These are phyloP conservation scores for Colletotrichum tropicale DNA, from an alignment of 2,329 filamentous ascomycete genomes.

Conservation along the genomic window DNA sequence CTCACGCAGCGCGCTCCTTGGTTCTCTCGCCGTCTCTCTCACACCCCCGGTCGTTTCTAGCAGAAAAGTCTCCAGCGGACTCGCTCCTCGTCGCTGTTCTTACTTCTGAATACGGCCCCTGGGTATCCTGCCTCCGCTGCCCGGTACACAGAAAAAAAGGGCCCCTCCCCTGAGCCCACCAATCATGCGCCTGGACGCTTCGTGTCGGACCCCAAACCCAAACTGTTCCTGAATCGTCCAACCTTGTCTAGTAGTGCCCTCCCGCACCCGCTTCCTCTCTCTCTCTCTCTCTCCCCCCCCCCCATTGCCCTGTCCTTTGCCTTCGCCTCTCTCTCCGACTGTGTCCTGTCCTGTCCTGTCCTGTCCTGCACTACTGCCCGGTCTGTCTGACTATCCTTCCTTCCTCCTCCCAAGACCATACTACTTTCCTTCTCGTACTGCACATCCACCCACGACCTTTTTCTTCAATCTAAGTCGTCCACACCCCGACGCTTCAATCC, in stretches of 20 bases:
- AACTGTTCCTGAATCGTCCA: slow-evolving; percentile 22
- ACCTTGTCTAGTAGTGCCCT: slow-evolving; percentile 20
- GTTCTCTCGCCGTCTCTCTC: not conserved
- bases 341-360: not conserved
- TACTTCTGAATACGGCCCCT: not conserved
- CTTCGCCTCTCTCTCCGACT: not conserved
- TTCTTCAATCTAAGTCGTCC: not conserved
- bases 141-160: not conserved
- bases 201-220: slow-evolving; percentile 21
- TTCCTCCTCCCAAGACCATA: not conserved
- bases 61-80: not conserved
- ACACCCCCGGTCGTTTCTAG: not conserved
- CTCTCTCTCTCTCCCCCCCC: not conserved
- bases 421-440: not conserved
- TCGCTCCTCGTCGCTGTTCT: not conserved
- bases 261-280: slow-evolving; percentile 7
- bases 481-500: not conserved
- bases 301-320: not conserved
- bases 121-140: not conserved
- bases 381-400: not conserved
- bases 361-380: not conserved
- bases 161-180: not conserved
- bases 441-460: not conserved
- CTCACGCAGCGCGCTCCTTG: not conserved
- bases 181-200: slow-evolving; percentile 2